Percentiles rank a stretch among this genome's conserved stretches.
phyloP scores from a whole-genome alignment of 768 basidiomycete genomes.

The Lentinula aciculospora region DNA sequence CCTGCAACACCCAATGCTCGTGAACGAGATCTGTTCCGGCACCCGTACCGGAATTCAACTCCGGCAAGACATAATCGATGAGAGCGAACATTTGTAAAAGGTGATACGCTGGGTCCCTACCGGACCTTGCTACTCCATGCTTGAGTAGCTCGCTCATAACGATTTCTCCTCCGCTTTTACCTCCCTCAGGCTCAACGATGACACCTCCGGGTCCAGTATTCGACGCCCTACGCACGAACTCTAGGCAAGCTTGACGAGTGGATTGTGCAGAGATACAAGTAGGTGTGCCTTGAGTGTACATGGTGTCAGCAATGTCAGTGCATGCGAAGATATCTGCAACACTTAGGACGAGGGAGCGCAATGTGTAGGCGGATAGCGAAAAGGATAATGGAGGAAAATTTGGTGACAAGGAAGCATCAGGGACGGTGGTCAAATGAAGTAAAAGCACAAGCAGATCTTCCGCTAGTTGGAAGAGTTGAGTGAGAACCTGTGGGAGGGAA shows the following conservation, averaged over 20 bases:
- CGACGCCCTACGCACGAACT: constrained; percentile 30
- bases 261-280: constrained; percentile 36
- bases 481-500: background rate
- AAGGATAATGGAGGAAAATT: background rate
- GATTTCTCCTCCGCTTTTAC: constrained; percentile 37
- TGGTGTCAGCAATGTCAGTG: constrained; percentile 37
- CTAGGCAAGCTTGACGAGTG: constrained; percentile 46
- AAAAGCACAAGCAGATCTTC: constrained; percentile 52
- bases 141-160: constrained; percentile 55
- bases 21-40: background rate
- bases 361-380: constrained; percentile 39
- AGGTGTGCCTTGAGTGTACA: constrained; percentile 32
- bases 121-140: constrained; percentile 30
- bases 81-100: constrained; percentile 51
- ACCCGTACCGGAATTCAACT: constrained; percentile 10
- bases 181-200: constrained; percentile 22
- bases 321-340: constrained; percentile 54
- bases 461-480: constrained; percentile 42
- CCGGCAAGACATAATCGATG: constrained; percentile 53
- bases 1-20: constrained; percentile 40
- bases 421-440: constrained; percentile 14
- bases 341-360: constrained; percentile 37
- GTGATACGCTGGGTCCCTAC: constrained; percentile 53
- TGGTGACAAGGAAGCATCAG: background rate
- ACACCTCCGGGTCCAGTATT: constrained; percentile 29